Evolutionary conservation across 495 filamentous ascomycete genomes (phyloP), one percentile per base, ranked within the genome.

Genomic region (Penicillium roqueforti): DNA sequence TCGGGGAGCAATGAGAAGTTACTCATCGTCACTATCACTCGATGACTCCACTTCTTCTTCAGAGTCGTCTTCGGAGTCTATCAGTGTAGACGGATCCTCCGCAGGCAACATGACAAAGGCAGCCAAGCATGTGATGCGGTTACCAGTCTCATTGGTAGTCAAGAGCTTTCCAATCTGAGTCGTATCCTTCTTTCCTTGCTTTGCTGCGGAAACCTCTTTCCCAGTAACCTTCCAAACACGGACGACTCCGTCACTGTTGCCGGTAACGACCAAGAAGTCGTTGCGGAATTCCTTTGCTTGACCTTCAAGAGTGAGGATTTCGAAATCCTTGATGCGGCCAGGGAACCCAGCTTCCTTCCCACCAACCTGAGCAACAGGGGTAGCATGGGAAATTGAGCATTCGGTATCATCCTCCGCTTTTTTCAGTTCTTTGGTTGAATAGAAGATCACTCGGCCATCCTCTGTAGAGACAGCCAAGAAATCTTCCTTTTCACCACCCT

Each of bases 251-350:
- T 97, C 89, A 64, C 89, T 95, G 65, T 89, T 84, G 6, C 75
- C 91, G 4, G 92, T 85, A 4, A 88, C 73, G n/a, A 95, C 58
- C 46, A 89, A 66, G 47, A 83, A 76, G 25, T 61, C 62, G 41
- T 75, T 70, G 9, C 45, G 56, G 40, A 58, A 45, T 38, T 68
- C 63, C 23, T 62, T 60, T 28, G 67, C 54, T 41, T 76, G 70
- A 3, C 67, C 67, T 43, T 61, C 59, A 14, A 77, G 28, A 28
- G 72, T 71, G 39, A 95, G 63, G 9, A 89, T 71, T 6, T 80
- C 75, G 63, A 97, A 97, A 61, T 96, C 95, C 71, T 97, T 98
- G 61, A 97, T 83, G 39, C 93, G 81, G 5, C 83, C 83, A 3
- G 72, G 65, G 36, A 91, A 75, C 0, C 83, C 87, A 6, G 78